Percentiles rank a stretch among this genome's conserved stretches.
Evolutionary conservation across 257 asterid genomes (phyloP).

Genomic region (Apocynum venetum): DNA sequence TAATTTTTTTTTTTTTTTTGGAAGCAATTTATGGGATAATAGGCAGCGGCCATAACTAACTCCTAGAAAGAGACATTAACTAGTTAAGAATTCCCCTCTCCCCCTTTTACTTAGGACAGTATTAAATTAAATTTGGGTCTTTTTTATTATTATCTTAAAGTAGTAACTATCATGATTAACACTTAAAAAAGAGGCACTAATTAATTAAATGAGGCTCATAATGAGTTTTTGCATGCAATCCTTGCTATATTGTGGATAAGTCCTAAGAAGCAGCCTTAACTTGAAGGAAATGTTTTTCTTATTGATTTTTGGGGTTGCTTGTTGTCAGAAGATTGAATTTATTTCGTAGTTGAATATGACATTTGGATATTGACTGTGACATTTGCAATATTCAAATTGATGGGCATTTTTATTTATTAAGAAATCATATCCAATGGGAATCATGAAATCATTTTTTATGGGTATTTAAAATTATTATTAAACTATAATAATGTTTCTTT

Average conservation of each 20-base stretch:
- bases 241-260: slow-evolving; percentile 4
- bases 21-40: slow-evolving; percentile 5
- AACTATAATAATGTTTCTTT: too few species aligned
- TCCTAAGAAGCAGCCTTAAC: background rate
- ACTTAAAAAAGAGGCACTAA: background rate
- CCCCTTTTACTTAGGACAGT: background rate
- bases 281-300: background rate
- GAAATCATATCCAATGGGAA: slow-evolving; percentile 1
- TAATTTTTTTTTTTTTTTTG: background rate
- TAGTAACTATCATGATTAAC: background rate
- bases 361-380: slow-evolving; percentile 14
- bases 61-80: slow-evolving; percentile 6
- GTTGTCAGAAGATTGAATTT: background rate
- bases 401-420: background rate
- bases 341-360: slow-evolving; percentile 6
- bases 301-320: background rate
- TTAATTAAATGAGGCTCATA: background rate
- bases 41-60: background rate
- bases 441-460: background rate
- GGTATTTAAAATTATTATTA: too few species aligned
- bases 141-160: background rate
- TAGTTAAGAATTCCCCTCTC: background rate
- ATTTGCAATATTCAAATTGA: background rate
- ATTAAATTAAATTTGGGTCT: too few species aligned
- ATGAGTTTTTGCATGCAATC: background rate